Conservation (phyloP, 2,329 filamentous ascomycete genomes). For the Diplodia intermedia region DNA sequence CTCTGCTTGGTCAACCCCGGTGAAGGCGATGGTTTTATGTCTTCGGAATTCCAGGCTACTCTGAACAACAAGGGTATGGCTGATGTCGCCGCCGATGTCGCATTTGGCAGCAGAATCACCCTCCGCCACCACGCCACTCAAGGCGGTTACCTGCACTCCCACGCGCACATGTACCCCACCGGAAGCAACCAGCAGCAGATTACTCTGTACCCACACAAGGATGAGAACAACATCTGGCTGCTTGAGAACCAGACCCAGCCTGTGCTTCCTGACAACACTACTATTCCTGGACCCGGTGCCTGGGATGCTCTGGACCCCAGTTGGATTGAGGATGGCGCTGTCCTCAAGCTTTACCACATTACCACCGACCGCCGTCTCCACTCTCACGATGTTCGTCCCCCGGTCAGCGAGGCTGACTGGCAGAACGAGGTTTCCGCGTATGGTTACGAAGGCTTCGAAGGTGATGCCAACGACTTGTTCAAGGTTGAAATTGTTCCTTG, state of each 20-base stretch:
- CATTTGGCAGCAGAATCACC: constrained; percentile 82
- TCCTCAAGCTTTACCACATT: constrained; percentile 83
- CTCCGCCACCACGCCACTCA: constrained; percentile 97
- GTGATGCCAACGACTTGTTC: constrained; percentile 96
- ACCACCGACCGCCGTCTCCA: constrained; percentile 88
- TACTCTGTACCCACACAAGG: constrained; percentile 97
- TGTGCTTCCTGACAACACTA: constrained; percentile 73
- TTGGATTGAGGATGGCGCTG: constrained; percentile 78
- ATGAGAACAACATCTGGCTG: constrained; percentile 95
- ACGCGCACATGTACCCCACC: constrained; percentile 95
- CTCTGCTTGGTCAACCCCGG: constrained; percentile 90
- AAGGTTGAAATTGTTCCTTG: constrained; percentile 92
- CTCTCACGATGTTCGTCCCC: constrained; percentile 84
- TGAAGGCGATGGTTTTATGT: constrained; percentile 99
- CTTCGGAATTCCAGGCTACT: constrained; percentile 97
- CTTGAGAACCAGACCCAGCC: constrained; percentile 97
- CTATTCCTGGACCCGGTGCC: constrained; percentile 79
- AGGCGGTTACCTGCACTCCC: constrained; percentile 95
- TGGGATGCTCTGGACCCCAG: constrained; percentile 78
- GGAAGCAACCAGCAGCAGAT: constrained; percentile 99
- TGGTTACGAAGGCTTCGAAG: constrained; percentile 94
- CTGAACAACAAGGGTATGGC: constrained; percentile 97
- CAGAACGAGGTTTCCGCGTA: constrained; percentile 97
- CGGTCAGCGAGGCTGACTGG: constrained; percentile 65
- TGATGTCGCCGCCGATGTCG: constrained; percentile 90